A percentile compares a stretch with the other conserved stretches of the same genome.
Evolutionary conservation across 495 filamentous ascomycete genomes (phyloP).

Genomic region (Annulohypoxylon maeteangense): DNA sequence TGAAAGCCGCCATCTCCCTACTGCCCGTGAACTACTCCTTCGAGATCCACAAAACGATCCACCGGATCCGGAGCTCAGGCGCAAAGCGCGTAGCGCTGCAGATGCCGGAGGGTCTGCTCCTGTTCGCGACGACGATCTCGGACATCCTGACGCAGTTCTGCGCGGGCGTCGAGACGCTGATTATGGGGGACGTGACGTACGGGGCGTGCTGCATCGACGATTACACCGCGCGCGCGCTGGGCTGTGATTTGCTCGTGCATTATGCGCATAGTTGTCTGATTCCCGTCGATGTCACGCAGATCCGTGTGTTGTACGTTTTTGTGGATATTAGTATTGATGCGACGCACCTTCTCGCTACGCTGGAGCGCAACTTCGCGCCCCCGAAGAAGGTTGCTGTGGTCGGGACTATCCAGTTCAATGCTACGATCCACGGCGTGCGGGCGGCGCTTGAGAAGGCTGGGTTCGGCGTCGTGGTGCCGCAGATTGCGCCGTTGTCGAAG

Average conservation of each 20-base stretch:
- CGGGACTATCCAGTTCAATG: slow-evolving; percentile 98
- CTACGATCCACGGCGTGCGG: slow-evolving; percentile 85
- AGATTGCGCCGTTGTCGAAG: slow-evolving; percentile 90
- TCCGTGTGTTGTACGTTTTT: slow-evolving; percentile 97
- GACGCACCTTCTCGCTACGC: slow-evolving; percentile 80
- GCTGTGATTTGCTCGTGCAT: slow-evolving; percentile 94
- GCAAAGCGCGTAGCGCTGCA: slow-evolving; percentile 88
- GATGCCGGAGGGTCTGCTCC: slow-evolving; percentile 93
- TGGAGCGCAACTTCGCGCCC: slow-evolving; percentile 87
- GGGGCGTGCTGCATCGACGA: slow-evolving; percentile 99
- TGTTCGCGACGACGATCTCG: slow-evolving; percentile 97
- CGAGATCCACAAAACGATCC: slow-evolving; percentile 97
- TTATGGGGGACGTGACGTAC: slow-evolving; percentile 99
- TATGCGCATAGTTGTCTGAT: slow-evolving; percentile 98
- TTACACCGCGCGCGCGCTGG: slow-evolving; percentile 93
- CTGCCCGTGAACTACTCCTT: slow-evolving; percentile 96
- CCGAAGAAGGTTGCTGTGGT: slow-evolving; percentile 92
- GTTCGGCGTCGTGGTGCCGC: slow-evolving; percentile 85
- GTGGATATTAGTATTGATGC: slow-evolving; percentile 97
- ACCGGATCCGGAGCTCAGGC: slow-evolving; percentile 81
- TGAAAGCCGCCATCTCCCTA: slow-evolving; percentile 86
- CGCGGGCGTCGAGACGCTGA: slow-evolving; percentile 86
- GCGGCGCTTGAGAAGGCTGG: slow-evolving; percentile 80
- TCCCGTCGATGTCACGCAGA: slow-evolving; percentile 92
- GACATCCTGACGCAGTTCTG: slow-evolving; percentile 97